Evolutionary conservation across 495 filamentous ascomycete species (phyloP), one percentile per base, ranked within the genome.

Genomic region (Viridothelium virens): DNA sequence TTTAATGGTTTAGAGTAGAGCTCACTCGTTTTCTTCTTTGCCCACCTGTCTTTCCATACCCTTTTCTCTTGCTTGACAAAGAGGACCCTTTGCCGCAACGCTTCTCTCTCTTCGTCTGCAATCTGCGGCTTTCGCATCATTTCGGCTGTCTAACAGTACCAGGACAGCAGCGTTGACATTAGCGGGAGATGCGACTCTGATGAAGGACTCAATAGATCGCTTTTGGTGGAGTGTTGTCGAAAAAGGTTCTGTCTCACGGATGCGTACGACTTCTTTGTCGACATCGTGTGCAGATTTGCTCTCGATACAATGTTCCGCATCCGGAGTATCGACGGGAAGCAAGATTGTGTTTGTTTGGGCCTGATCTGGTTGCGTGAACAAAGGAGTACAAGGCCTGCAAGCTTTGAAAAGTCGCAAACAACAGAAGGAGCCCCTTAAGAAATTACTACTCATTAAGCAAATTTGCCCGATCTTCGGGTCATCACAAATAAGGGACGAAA

Each of bases 1-100:
- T 44, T 44, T 18, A 36, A 36, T 34, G 5, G 5, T 59, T n/a
- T 33, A 36, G 25, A 36, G 31, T 5, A 34, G 18, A 36, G 25
- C 53, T 33, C 36, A 59, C 53, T 36, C 3, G 53, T 59, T 36
- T 59, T 59, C 25, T 59, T 33, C 5, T 36, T 31, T 36, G 53
- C 53, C 53, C 53, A 59, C 7, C 53, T 18, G 14, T 33, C 25
- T 14, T 14, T 59, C 53, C 53, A 59, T 59, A 59, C 31, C 18
- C 31, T 36, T 36, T 33, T 59, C 31, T 59, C 53, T 59, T 36
- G 53, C 53, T 36, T 59, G 14, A 59, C 31, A 14, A 59, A 59
- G 7, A 25, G 3, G 11, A 10, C 36, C 53, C 14, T 36, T 59
- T 6, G 3, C 5, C 33, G 53, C 31, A 0, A 34, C 7, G 41